Evolutionary conservation across 2,329 filamentous ascomycete species (phyloP).

Genomic region (Aspergillus cejpii): DNA sequence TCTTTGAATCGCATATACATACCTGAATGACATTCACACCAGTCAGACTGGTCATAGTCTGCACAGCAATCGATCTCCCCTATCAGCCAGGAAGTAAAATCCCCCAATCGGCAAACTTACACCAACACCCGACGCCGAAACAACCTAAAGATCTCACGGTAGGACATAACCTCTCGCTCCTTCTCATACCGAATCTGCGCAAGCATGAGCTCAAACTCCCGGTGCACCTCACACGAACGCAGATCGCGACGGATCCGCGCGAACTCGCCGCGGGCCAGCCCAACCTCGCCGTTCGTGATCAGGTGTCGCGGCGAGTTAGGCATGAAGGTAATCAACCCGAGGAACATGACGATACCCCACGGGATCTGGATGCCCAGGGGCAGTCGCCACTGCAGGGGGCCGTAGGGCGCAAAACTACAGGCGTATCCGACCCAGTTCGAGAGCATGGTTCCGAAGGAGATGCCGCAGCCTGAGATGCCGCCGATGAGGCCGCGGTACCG

Average conservation of each 20-base stretch:
- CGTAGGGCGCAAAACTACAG: slow-evolving; percentile 49
- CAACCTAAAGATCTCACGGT: slow-evolving; percentile 47
- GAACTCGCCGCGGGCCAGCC: slow-evolving; percentile 46
- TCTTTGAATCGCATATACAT: slow-evolving; percentile 3
- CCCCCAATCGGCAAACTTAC: slow-evolving; percentile 23
- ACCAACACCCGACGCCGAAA: slow-evolving; percentile 49
- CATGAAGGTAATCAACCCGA: slow-evolving; percentile 52
- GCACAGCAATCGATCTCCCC: slow-evolving; percentile 46
- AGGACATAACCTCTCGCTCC: slow-evolving; percentile 49
- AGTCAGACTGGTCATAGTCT: slow-evolving; percentile 53
- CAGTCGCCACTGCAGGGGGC: slow-evolving; percentile 49
- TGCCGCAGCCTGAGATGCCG: slow-evolving; percentile 50
- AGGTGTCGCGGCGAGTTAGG: slow-evolving; percentile 51
- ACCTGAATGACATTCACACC: slow-evolving; percentile 53
- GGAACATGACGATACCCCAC: slow-evolving; percentile 51
- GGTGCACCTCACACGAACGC: slow-evolving; percentile 39
- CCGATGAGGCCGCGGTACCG: slow-evolving; percentile 48
- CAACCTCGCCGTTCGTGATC: slow-evolving; percentile 45
- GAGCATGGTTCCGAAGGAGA: slow-evolving; percentile 51
- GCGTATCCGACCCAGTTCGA: slow-evolving; percentile 55
- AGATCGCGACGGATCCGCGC: slow-evolving; percentile 45
- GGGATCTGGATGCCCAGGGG: slow-evolving; percentile 52
- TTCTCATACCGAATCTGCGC: slow-evolving; percentile 53
- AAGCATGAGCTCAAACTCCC: slow-evolving; percentile 51
- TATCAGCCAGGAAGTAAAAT: slow-evolving; percentile 8